These are phyloP conservation scores for Colletotrichum lentis DNA, from an alignment of 2,329 filamentous ascomycete genomes.

Conservation along the genomic window DNA sequence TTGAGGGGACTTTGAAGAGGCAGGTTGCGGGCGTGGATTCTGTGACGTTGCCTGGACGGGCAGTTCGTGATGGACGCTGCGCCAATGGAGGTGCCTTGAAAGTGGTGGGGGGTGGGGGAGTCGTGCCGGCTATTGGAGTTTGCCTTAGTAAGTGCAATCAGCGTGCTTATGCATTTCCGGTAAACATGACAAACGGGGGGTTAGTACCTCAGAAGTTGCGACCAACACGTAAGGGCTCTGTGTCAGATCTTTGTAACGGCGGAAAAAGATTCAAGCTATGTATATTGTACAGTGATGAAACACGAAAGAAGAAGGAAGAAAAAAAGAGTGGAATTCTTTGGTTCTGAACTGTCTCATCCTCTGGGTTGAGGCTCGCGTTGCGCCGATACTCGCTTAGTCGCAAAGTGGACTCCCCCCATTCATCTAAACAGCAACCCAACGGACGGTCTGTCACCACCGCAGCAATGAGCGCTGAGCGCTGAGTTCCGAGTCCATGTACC, in stretches of 20 bases:
- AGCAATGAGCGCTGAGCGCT: neutral
- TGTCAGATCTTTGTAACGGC: neutral
- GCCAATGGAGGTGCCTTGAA: constrained; percentile 25
- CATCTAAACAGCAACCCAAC: constrained; percentile 8
- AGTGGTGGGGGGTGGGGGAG: constrained; percentile 34
- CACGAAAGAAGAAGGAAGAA: neutral
- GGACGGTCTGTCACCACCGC: constrained; percentile 30
- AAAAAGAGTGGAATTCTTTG: neutral
- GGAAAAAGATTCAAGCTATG: no score
- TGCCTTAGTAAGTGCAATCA: neutral
- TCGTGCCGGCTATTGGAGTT: neutral
- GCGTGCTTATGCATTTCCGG: neutral
- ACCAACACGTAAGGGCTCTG: no score
- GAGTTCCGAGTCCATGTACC: constrained; percentile 19
- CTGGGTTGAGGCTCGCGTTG: constrained; percentile 10
- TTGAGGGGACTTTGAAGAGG: constrained; percentile 22
- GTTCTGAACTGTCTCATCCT: neutral
- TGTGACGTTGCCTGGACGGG: constrained; percentile 37
- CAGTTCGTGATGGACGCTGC: constrained; percentile 34
- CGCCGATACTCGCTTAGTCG: neutral
- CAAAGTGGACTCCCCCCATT: neutral
- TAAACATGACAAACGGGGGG: no score
- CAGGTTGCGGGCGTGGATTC: constrained; percentile 26
- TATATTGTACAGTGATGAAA: neutral
- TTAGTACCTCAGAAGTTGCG: neutral